Evolutionary conservation across 352 stramenopile genomes (phyloP).

Genomic region (Thalassiosira mediterranea): DNA sequence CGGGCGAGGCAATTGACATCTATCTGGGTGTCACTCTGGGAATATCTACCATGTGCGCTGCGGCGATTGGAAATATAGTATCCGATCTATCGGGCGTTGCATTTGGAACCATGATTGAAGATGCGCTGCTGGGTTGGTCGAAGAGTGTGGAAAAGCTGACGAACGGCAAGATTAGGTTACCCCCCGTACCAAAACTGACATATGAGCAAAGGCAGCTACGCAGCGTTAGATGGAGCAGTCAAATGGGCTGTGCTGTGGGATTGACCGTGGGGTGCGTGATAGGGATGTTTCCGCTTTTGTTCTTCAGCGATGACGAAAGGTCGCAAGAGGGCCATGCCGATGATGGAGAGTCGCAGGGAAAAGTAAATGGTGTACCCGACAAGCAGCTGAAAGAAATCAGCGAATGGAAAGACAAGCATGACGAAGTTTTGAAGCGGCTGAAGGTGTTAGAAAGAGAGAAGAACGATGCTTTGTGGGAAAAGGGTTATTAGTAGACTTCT

Average conservation of each 20-base stretch:
- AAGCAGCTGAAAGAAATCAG: conserved; percentile 12
- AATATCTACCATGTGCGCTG: conserved; percentile 94
- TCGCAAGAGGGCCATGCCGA: conserved; percentile 12
- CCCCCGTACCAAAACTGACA: conserved; percentile 66
- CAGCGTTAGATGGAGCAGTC: conserved; percentile 67
- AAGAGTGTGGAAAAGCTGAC: conserved; percentile 31
- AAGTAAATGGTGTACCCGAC: too few species aligned
- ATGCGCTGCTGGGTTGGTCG: conserved; percentile 45
- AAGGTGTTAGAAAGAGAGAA: conserved; percentile 26
- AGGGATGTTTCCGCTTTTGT: conserved; percentile 83
- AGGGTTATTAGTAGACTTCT: conserved; percentile 10
- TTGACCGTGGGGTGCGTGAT: conserved; percentile 82
- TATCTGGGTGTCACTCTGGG: conserved; percentile 92
- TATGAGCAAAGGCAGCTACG: conserved; percentile 73
- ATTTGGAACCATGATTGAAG: conserved; percentile 90
- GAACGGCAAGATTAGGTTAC: conserved; percentile 23
- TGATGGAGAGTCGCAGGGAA: not conserved
- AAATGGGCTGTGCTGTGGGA: conserved; percentile 74
- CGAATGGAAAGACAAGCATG: conserved; percentile 18
- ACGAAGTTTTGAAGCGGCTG: conserved; percentile 1
- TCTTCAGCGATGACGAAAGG: conserved; percentile 48
- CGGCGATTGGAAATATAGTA: conserved; percentile 93
- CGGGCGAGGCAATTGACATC: conserved; percentile 94
- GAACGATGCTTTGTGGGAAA: conserved; percentile 13
- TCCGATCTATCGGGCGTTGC: conserved; percentile 92